Base-by-base conservation (phyloP, 2,329 filamentous ascomycete species). In the Xylariaceae sp. region DNA sequence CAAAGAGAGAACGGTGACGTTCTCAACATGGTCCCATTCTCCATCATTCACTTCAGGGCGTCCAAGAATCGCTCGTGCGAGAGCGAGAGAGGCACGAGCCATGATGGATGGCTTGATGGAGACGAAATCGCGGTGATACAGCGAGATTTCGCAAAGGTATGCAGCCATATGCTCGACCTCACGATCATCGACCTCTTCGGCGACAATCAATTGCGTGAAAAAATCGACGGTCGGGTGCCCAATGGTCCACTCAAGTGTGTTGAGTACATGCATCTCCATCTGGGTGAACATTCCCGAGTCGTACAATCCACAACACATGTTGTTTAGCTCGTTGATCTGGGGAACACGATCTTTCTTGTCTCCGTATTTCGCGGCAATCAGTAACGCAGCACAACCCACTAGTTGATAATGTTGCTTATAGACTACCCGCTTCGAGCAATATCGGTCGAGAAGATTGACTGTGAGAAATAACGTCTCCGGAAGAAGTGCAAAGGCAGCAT, bases 211-310 rank as follows among this genome's bases (percentile, higher is more conserved):
- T 61, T 95, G 87, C 35, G 94, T 78, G 69, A 96, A 98, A 64
- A 85, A 87, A 66, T 97, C 91, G 52, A 96, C 87, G 19, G 93
- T 97, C 1, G 93, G 90, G 68, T 97, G 91, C 41, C 93, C 93
- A 53, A 98, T 87, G 53, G 85, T 82, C 93, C 93, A 98, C 64
- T 94, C 89, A 45, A 98, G 79, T 2, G 93, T 98, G 69, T 96
- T 94, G 55, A 98, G 78, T 29, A 98, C 91, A 65, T 98, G 93
- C 90, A 94, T 97, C 72, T 98, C 93, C 93, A 98, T 98, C 68
- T 98, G 93, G 9, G 90, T 91, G 71, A 98, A 98, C 93, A 98
- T 98, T 70, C 95, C 91, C 37, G 95, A 89, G 59, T 98, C 93
- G 69, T 98, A 98, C 30, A 97, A 78, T 29, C 87, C 90, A 69